These are phyloP conservation scores for Russula virescens DNA, from an alignment of 768 basidiomycete species.

Conservation along the genomic window DNA sequence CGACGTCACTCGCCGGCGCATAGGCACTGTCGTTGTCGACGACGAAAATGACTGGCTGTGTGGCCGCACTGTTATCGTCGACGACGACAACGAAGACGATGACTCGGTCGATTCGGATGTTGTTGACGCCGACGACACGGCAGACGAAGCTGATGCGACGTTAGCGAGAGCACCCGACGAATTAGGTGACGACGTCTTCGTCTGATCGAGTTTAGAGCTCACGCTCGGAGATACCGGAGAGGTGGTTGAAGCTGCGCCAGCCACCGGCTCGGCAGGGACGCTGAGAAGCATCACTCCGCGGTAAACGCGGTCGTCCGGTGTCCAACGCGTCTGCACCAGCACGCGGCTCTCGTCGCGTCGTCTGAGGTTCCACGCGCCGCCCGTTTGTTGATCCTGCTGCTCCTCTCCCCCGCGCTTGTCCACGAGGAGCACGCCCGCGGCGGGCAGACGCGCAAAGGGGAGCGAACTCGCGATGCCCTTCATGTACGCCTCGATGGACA, in stretches of 20 bases:
- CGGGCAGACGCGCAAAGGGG: constrained; percentile 65
- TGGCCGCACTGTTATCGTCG: constrained; percentile 7
- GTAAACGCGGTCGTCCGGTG: constrained; percentile 47
- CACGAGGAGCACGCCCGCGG: constrained; percentile 52
- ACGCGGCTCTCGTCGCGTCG: constrained; percentile 53
- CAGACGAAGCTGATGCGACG: not conserved
- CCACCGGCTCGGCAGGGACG: constrained; percentile 22
- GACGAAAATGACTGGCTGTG: constrained; percentile 23
- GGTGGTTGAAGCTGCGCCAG: constrained; percentile 8
- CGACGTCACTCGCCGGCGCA: constrained; percentile 19
- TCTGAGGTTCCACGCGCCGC: constrained; percentile 51
- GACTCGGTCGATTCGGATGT: constrained; percentile 1
- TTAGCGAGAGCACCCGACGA: not conserved
- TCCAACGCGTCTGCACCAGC: constrained; percentile 51
- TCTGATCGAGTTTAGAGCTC: constrained; percentile 10
- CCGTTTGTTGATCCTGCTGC: not conserved
- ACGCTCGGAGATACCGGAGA: constrained; percentile 15
- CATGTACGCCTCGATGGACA: constrained; percentile 68
- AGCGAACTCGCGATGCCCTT: constrained; percentile 58
- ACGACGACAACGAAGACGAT: not conserved
- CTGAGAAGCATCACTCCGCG: constrained; percentile 45
- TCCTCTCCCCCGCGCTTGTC: constrained; percentile 48
- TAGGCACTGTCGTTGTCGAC: constrained; percentile 5
- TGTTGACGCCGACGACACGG: not conserved
- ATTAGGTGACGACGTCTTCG: not conserved